A percentile compares a stretch with the other conserved stretches of the same genome.
Conservation (phyloP, 805 yeast species). For the Candida easanensis region DNA sequence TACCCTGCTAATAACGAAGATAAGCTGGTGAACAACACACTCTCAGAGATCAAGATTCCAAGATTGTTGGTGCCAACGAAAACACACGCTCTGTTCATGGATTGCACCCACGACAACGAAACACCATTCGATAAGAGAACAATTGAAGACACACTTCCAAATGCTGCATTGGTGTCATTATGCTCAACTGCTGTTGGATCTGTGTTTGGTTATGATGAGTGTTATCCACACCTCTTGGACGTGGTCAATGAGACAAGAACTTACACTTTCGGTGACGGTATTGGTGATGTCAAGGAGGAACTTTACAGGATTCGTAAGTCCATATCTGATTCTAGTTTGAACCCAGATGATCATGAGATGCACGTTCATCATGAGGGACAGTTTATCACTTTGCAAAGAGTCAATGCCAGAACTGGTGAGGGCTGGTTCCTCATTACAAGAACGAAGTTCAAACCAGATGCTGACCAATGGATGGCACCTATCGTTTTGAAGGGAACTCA, state of each 20-base stretch:
- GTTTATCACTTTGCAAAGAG: slow-evolving; percentile 84
- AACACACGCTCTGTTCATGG: slow-evolving; percentile 97
- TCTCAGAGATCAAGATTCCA: slow-evolving; percentile 69
- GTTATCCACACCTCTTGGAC: slow-evolving; percentile 77
- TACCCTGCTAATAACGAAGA: slow-evolving; percentile 49
- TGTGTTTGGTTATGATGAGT: slow-evolving; percentile 90
- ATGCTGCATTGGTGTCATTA: slow-evolving; percentile 90
- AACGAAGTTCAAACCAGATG: slow-evolving; percentile 56
- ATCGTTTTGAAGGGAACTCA: slow-evolving; percentile 57
- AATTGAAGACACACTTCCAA: slow-evolving; percentile 90
- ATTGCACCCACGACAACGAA: slow-evolving; percentile 95
- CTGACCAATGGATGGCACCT: slow-evolving; percentile 57
- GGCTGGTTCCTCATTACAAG: slow-evolving; percentile 91
- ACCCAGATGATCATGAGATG: slow-evolving; percentile 73
- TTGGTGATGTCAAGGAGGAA: slow-evolving; percentile 64
- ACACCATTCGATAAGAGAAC: slow-evolving; percentile 87
- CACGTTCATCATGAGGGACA: slow-evolving; percentile 94
- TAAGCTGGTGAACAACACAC: slow-evolving; percentile 26
- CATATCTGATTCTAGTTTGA: slow-evolving; percentile 47
- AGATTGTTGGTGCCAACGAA: slow-evolving; percentile 59
- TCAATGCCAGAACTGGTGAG: slow-evolving; percentile 76
- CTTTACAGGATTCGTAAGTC: slow-evolving; percentile 56
- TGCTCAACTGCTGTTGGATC: slow-evolving; percentile 95
- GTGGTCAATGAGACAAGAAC: slow-evolving; percentile 73
- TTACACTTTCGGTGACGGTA: slow-evolving; percentile 62